Base-by-base conservation (phyloP, 306 rosid species). In the Prunus kanzakura region DNA sequence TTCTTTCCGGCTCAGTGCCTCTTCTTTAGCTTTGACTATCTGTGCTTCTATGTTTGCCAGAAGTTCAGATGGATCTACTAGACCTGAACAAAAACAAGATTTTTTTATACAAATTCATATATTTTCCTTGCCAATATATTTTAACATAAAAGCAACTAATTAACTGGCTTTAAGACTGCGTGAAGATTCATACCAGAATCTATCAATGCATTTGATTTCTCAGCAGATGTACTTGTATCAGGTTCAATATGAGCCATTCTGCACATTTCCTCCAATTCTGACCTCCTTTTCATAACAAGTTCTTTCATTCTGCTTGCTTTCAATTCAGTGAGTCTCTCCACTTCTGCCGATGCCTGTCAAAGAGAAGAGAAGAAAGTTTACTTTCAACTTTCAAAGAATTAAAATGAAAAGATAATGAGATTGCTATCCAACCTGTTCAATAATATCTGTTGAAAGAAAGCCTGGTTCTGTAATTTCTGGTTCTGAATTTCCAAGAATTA, bases 251-350 rank as follows among this genome's bases (percentile, higher is more conserved):
- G 99, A 79, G 84, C 89, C 81, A 80, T 58, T 84, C 89, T 85
- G 86, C 97, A 95, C 70, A 92, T 78, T 82, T 95, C 97, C 84
- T 95, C 99, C 58, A 95, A 81, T 80, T 92, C 97, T 35, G 83
- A 82, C 79, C 97, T 89, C 89, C 76, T 92, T 78, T 95, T 95
- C 83, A 95, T 83, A 73, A 95, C 97, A 51, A 95, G 97, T 78
- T 95, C 97, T 76, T 90, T 95, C 99, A 95, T 90, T 84, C 97
- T 83, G 87, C 98, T 91, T 55, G 98, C 97, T 84, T 95, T 95
- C 65, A 95, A 83, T 67, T 90, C 84, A 2, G 93, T 60, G 52
- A 95, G 91, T 87, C 90, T 95, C 84, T 85, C 96, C 73, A 92
- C 97, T 87, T 95, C 98, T 11, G 89, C 92, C 1, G 90, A 89